Evolutionary conservation across 2,329 filamentous ascomycete species (phyloP).

Genomic region (Chaetothyriales sp.): DNA sequence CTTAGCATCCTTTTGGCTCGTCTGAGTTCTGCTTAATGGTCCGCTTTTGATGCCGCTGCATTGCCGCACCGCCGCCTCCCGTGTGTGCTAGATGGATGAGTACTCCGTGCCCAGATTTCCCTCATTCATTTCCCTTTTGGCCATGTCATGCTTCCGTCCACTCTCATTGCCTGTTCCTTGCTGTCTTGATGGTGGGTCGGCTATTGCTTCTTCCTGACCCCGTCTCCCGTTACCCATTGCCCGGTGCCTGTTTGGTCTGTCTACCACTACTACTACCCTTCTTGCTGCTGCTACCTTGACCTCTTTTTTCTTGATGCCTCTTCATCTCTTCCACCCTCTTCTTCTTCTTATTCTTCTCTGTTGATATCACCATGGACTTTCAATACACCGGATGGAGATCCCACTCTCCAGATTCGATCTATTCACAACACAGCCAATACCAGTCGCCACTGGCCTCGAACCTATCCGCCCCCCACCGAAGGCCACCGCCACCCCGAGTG

Average conservation of each 20-base stretch:
- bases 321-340: neutral
- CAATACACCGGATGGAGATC: neutral
- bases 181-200: neutral
- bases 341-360: neutral
- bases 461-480: constrained; percentile 12
- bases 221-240: no score
- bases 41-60: neutral
- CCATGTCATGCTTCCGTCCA: neutral
- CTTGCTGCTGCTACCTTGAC: neutral
- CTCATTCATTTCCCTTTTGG: neutral
- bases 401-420: neutral
- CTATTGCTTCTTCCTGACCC: neutral
- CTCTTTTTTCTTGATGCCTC: neutral
- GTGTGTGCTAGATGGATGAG: neutral
- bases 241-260: neutral
- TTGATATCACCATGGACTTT: neutral
- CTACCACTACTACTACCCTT: neutral
- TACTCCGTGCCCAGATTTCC: neutral
- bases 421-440: neutral
- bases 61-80: neutral
- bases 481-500: constrained; percentile 12
- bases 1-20: neutral
- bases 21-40: neutral
- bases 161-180: neutral
- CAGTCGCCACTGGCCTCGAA: constrained; percentile 3